A percentile compares a stretch with the other conserved stretches of the same genome.
Conservation (phyloP, 352 stramenopile genomes). For the Phytophthora ohioensis region DNA sequence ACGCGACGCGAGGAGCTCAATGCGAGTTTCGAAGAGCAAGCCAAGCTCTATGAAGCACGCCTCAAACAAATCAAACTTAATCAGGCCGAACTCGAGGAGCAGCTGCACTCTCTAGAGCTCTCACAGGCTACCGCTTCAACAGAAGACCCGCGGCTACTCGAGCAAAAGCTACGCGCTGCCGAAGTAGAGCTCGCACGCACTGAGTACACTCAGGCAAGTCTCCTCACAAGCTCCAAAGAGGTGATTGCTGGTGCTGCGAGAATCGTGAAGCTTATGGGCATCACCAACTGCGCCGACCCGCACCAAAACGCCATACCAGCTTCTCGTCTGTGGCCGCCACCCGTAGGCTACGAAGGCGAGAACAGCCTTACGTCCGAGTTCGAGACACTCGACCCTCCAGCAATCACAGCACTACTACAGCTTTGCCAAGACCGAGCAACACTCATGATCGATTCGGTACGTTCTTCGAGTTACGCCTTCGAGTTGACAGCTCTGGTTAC, state of each 20-base stretch:
- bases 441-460: constrained; percentile 78
- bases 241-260: constrained; percentile 70
- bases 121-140: constrained; percentile 59
- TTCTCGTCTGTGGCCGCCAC: constrained; percentile 66
- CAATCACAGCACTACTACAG: constrained; percentile 71
- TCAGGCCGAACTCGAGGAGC: constrained; percentile 73
- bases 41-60: constrained; percentile 79
- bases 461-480: constrained; percentile 9
- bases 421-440: constrained; percentile 78
- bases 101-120: constrained; percentile 69
- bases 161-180: constrained; percentile 75
- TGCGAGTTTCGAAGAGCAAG: constrained; percentile 83
- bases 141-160: constrained; percentile 73
- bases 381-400: constrained; percentile 66
- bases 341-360: constrained; percentile 56
- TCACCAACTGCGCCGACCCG: constrained; percentile 71
- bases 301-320: constrained; percentile 71
- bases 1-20: constrained; percentile 81
- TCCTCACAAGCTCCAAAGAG: constrained; percentile 83
- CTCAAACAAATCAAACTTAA: constrained; percentile 86
- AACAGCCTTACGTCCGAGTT: constrained; percentile 71
- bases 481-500: neutral
- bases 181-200: constrained; percentile 74
- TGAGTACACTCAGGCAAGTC: constrained; percentile 69
- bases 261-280: constrained; percentile 78